Percentiles rank a stretch among this genome's conserved stretches.
Conservation (phyloP, 148 eudicot species). For the Heliamphora exappendiculata region DNA sequence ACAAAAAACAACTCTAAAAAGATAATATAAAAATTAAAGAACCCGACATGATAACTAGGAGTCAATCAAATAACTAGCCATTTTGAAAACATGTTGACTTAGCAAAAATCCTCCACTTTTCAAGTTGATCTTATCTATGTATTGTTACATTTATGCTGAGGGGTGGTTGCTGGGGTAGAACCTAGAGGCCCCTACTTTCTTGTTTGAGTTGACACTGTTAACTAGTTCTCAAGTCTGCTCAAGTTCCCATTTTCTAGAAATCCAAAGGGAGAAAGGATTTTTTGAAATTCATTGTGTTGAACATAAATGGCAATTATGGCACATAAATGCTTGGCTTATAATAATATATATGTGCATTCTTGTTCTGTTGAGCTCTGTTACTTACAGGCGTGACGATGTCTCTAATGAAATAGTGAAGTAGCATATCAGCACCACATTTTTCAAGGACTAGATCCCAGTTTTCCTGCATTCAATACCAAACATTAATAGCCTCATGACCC, state of each 20-base stretch:
- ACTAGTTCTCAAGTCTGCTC: not conserved
- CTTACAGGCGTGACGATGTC: slow-evolving; percentile 19
- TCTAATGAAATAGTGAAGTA: slow-evolving; percentile 18
- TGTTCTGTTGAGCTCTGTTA: not conserved
- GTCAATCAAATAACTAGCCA: no score
- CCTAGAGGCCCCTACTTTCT: not conserved
- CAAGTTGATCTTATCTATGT: not conserved
- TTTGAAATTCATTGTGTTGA: not conserved
- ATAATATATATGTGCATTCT: not conserved
- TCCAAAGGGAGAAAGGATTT: not conserved
- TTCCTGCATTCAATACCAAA: slow-evolving; percentile 19
- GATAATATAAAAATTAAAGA: no score
- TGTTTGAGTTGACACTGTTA: not conserved
- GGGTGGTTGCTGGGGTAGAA: not conserved
- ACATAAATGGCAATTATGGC: not conserved
- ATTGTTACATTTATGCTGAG: not conserved
- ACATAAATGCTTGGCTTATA: not conserved
- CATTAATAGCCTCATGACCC: not conserved
- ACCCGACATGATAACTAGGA: no score
- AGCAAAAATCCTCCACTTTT: slow-evolving; percentile 6
- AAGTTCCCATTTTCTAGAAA: not conserved
- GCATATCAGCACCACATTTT: slow-evolving; percentile 14
- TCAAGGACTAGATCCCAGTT: slow-evolving; percentile 24
- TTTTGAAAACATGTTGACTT: no score
- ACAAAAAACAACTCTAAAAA: no score